Evolutionary conservation across 768 basidiomycete genomes (phyloP).

Genomic region (Suillus decipiens): DNA sequence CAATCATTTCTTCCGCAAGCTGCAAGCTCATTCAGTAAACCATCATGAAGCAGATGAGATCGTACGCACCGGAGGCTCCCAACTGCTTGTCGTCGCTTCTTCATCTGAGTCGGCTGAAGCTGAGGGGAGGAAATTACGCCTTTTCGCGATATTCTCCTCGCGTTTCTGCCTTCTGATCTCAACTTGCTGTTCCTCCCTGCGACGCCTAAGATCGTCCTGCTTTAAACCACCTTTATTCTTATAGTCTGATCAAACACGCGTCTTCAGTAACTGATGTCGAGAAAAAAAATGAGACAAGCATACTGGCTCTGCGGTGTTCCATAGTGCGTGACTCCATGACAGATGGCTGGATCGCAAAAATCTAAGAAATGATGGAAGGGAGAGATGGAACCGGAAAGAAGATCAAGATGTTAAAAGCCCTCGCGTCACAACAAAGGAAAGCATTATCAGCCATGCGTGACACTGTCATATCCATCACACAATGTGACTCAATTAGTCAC

Average conservation of each 20-base stretch:
- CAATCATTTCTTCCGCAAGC: slow-evolving; percentile 91
- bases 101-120: slow-evolving; percentile 87
- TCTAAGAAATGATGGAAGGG: slow-evolving; percentile 13
- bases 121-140: slow-evolving; percentile 87
- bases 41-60: slow-evolving; percentile 16
- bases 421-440: slow-evolving; percentile 19
- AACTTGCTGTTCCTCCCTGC: slow-evolving; percentile 97
- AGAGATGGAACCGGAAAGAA: slow-evolving; percentile 14
- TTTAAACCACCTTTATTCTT: slow-evolving; percentile 90
- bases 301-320: slow-evolving; percentile 76
- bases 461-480: slow-evolving; percentile 29
- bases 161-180: slow-evolving; percentile 98
- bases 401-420: slow-evolving; percentile 16
- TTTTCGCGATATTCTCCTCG: slow-evolving; percentile 98
- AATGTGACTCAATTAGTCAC: slow-evolving; percentile 23
- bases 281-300: slow-evolving; percentile 22
- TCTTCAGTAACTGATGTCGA: slow-evolving; percentile 31
- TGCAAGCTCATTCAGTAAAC: slow-evolving; percentile 31
- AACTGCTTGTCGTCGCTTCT: slow-evolving; percentile 65
- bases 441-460: slow-evolving; percentile 10
- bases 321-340: slow-evolving; percentile 66
- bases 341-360: slow-evolving; percentile 16
- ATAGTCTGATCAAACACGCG: slow-evolving; percentile 63
- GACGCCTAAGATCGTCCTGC: slow-evolving; percentile 91
- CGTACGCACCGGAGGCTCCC: slow-evolving; percentile 72